Conservation (phyloP, 129 eudicot species). For the Helianthus annuus region DNA sequence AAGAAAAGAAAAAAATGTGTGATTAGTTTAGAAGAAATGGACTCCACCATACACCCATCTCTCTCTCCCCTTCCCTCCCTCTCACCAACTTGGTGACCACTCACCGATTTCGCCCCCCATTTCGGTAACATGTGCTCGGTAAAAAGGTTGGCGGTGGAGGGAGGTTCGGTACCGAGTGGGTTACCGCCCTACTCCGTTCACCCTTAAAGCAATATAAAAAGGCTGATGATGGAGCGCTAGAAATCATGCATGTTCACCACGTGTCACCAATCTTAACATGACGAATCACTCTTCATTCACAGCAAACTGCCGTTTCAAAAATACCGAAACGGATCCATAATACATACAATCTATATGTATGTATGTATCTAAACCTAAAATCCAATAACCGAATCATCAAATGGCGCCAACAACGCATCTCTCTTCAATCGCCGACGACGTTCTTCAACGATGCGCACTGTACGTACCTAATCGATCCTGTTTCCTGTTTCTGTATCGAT, state of each 20-base stretch:
- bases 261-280: conserved; percentile 25
- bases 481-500: background rate
- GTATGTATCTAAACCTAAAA: background rate
- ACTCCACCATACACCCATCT: too few species aligned
- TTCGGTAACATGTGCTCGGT: too few species aligned
- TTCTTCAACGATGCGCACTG: conserved; percentile 55
- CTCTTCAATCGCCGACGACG: conserved; percentile 49
- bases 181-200: too few species aligned
- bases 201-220: background rate
- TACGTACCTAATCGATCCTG: conserved; percentile 18
- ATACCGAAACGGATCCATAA: conserved; percentile 1
- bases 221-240: background rate
- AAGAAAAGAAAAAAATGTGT: too few species aligned
- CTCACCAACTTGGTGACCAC: too few species aligned
- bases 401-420: conserved; percentile 34
- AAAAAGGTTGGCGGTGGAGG: too few species aligned
- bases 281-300: conserved; percentile 21
- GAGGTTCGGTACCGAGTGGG: too few species aligned
- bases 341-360: background rate
- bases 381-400: conserved; percentile 11
- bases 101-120: too few species aligned
- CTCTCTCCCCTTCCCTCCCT: too few species aligned
- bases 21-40: too few species aligned
- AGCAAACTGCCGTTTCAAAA: background rate
- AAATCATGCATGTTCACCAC: conserved; percentile 33